Evolutionary conservation across 2,329 filamentous ascomycete species (phyloP), one percentile per base, ranked within the genome.

Genomic region (Pyricularia sp.): DNA sequence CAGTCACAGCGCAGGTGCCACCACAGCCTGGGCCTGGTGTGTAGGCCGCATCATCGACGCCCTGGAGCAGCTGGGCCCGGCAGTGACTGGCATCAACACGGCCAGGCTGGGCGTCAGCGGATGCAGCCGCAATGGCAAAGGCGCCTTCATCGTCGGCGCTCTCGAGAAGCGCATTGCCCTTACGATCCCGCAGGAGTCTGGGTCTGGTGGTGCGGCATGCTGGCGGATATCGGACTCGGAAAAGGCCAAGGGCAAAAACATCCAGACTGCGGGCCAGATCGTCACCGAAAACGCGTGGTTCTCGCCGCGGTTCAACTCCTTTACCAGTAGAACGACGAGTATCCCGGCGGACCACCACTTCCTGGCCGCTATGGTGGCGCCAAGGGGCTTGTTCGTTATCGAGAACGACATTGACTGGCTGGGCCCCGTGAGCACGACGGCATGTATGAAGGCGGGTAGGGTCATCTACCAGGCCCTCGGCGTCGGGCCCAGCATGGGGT

Each of bases 71-170:
- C 76, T 81, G 25, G 78, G 80, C 17, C 70, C 76, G 9, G 70
- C 68, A 9, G 76, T 74, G 31, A 80, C 78, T 25, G 77, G 78
- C 31, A 86, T 88, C 74, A 79, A 85, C 75, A 70, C 79, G 11
- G 77, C 73, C 31, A 77, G 77, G 1, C 74, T 85, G 14, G 86
- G 83, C 66, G 84, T 88, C 1, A 87, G 85, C 14, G 86, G 86
- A 2, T 88, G 86, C 79, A 88, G 85, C 67, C 83, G 86, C 42
- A 86, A 88, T 75, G 86, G 85, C 66, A 88, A 88, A 76, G 86
- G 85, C 10, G 85, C 86, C 33, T 81, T 88, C 70, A 79, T 87
- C 25, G 84, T 83, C 4, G 85, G 85, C 30, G 86, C 86, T 2
- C 79, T 88, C 36, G 84, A 85, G 69, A 74, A 78, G 68, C 84